Evolutionary conservation across 139 green algal genomes (phyloP).

Genomic region (Chlorella vulgaris): DNA sequence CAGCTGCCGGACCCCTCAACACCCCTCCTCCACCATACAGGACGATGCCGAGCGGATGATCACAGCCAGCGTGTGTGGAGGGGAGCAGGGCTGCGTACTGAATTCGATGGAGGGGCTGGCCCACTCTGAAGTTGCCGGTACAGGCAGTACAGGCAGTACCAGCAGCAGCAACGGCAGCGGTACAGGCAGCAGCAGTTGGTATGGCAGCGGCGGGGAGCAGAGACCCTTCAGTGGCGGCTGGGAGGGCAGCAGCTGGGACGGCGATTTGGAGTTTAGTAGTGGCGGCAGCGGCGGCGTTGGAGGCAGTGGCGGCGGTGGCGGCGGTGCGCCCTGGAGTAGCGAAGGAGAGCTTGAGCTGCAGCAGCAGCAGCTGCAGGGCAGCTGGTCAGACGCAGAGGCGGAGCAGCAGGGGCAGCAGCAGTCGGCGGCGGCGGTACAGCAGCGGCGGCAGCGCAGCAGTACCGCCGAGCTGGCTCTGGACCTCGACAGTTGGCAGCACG

Average conservation of each 20-base stretch:
- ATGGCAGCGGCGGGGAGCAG: neutral
- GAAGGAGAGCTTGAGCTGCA: neutral
- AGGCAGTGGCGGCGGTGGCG: neutral
- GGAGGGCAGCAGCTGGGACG: neutral
- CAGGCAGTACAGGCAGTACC: neutral
- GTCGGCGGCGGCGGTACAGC: neutral
- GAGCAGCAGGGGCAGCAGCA: conserved; percentile 8
- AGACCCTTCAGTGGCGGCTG: neutral
- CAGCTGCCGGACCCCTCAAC: neutral
- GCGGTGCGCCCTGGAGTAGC: neutral
- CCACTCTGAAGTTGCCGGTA: neutral
- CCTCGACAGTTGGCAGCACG: conserved; percentile 58
- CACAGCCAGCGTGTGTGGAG: conserved; percentile 3
- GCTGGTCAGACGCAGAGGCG: neutral
- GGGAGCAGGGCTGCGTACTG: conserved; percentile 5
- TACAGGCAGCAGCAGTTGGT: neutral
- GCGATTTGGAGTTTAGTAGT: neutral
- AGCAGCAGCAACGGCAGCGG: neutral
- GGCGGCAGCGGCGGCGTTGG: neutral
- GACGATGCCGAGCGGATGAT: conserved; percentile 60
- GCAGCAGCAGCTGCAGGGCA: neutral
- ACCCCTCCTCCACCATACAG: neutral
- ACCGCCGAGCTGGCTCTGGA: conserved; percentile 45
- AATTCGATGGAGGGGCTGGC: conserved; percentile 9
- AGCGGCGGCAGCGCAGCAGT: neutral